Percentiles rank a stretch among this genome's conserved stretches.
phyloP scores from a whole-genome alignment of 2,329 filamentous ascomycete genomes.

The Hirsutella thompsonii region DNA sequence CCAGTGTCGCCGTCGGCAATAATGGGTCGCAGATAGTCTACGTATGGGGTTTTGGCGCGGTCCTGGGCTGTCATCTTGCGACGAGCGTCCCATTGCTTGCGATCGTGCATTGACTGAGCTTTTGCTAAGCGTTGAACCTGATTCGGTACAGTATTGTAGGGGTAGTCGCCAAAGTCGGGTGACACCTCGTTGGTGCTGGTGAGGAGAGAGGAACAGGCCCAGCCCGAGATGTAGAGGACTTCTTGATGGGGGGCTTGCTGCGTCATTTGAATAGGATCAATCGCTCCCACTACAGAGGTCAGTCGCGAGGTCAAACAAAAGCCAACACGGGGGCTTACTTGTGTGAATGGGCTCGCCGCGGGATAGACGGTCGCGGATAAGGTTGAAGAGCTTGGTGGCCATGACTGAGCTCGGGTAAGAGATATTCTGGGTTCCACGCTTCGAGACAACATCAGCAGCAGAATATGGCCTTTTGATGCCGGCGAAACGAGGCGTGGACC shows the following conservation, averaged over 20 bases:
- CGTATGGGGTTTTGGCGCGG: conserved; percentile 64
- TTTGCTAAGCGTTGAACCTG: conserved; percentile 94
- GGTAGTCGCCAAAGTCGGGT: conserved; percentile 95
- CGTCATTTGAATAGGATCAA: conserved; percentile 99
- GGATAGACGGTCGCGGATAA: conserved; percentile 65
- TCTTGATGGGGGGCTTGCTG: conserved; percentile 95
- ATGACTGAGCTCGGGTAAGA: conserved; percentile 87
- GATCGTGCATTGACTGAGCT: conserved; percentile 92
- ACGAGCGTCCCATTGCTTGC: conserved; percentile 82
- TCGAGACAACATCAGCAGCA: conserved; percentile 82
- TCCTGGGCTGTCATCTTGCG: conserved; percentile 65
- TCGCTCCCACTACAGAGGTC: conserved; percentile 63
- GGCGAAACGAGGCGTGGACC: conserved; percentile 69
- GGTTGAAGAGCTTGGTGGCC: conserved; percentile 86
- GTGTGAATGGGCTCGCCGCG: conserved; percentile 87
- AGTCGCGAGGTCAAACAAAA: conserved; percentile 3
- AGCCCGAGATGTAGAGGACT: conserved; percentile 89
- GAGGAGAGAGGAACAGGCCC: conserved; percentile 90
- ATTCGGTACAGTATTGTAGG: conserved; percentile 97
- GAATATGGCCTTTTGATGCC: conserved; percentile 89
- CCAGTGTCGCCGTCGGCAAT: conserved; percentile 94
- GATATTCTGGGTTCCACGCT: conserved; percentile 77
- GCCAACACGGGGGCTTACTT: conserved; percentile 37
- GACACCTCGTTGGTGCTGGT: conserved; percentile 96
- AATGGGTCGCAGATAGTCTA: conserved; percentile 89